Conservation (phyloP, 345 rosid genomes). For the Noccaea caerulescens region DNA sequence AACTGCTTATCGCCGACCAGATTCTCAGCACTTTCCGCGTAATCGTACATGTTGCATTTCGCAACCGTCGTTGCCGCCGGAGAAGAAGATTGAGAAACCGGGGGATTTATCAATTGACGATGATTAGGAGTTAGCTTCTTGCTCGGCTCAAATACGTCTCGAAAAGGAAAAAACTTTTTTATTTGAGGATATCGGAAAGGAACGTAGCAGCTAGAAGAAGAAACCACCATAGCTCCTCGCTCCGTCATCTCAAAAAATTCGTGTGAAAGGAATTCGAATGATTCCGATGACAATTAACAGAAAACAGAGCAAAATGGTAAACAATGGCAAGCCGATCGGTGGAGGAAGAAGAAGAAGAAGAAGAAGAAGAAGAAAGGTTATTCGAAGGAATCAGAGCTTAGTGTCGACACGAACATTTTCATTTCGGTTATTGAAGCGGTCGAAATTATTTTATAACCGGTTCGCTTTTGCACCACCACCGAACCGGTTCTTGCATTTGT, state of each 20-base stretch:
- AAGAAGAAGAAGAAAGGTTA: background rate
- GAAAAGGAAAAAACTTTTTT: slow-evolving; percentile 20
- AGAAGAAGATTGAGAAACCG: background rate
- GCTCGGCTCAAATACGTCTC: background rate
- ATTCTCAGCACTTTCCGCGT: slow-evolving; percentile 45
- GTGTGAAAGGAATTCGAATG: background rate
- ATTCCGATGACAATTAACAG: background rate
- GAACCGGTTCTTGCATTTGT: slow-evolving; percentile 15
- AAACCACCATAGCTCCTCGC: slow-evolving; percentile 27
- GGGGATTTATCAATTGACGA: background rate
- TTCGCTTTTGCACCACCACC: background rate
- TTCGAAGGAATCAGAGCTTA: background rate
- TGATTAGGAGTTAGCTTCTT: slow-evolving; percentile 16
- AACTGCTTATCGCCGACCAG: slow-evolving; percentile 64
- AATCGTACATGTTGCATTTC: slow-evolving; percentile 46
- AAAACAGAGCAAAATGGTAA: slow-evolving; percentile 3
- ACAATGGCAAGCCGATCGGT: slow-evolving; percentile 29
- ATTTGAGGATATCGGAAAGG: slow-evolving; percentile 16
- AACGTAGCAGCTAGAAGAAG: slow-evolving; percentile 17
- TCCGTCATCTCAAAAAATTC: slow-evolving; percentile 19
- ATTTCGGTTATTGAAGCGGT: background rate
- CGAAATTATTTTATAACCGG: background rate
- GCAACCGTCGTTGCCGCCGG: background rate
- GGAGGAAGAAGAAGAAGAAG: slow-evolving; percentile 25
- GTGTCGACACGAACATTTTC: background rate